Evolutionary conservation across 768 basidiomycete genomes (phyloP).

Genomic region (Dacryopinax spathularia): DNA sequence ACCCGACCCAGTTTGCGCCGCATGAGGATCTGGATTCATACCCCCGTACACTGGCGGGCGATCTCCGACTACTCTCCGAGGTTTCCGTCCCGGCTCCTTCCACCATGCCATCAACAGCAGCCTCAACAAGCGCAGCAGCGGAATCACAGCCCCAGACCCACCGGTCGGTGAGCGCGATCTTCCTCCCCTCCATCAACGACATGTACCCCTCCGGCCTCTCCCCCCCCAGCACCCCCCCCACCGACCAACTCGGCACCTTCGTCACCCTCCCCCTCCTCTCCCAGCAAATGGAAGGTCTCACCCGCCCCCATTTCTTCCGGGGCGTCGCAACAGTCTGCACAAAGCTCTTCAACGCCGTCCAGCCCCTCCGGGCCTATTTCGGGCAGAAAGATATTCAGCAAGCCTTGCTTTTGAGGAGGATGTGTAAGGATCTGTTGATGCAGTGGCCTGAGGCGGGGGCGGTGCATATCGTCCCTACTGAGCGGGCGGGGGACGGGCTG

Average conservation of each 20-base stretch:
- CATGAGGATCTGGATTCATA: slow-evolving; percentile 86
- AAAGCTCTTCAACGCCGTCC: slow-evolving; percentile 84
- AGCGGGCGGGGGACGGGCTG: slow-evolving; percentile 46
- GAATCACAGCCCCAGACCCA: slow-evolving; percentile 18
- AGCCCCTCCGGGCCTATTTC: slow-evolving; percentile 90
- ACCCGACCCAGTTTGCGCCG: slow-evolving; percentile 93
- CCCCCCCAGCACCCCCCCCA: slow-evolving; percentile 40
- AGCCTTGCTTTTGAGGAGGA: slow-evolving; percentile 63
- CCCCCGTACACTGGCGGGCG: slow-evolving; percentile 68
- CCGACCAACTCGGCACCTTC: slow-evolving; percentile 77
- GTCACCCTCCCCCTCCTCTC: slow-evolving; percentile 83
- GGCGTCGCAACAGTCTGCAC: slow-evolving; percentile 91
- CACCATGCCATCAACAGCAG: neutral
- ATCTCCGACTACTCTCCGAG: slow-evolving; percentile 47
- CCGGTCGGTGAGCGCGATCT: slow-evolving; percentile 51
- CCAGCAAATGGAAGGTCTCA: slow-evolving; percentile 83
- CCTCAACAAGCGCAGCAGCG: slow-evolving; percentile 7
- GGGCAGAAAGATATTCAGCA: slow-evolving; percentile 99
- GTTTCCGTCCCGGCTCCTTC: slow-evolving; percentile 19
- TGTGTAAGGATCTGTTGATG: slow-evolving; percentile 69
- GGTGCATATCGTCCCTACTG: slow-evolving; percentile 79
- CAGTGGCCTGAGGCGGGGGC: slow-evolving; percentile 55
- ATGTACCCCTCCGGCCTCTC: slow-evolving; percentile 91
- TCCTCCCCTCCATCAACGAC: slow-evolving; percentile 60
- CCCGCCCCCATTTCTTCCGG: slow-evolving; percentile 81